phyloP scores from a whole-genome alignment of 1,284 basidiomycete genomes.

The Puccinia coronata region DNA sequence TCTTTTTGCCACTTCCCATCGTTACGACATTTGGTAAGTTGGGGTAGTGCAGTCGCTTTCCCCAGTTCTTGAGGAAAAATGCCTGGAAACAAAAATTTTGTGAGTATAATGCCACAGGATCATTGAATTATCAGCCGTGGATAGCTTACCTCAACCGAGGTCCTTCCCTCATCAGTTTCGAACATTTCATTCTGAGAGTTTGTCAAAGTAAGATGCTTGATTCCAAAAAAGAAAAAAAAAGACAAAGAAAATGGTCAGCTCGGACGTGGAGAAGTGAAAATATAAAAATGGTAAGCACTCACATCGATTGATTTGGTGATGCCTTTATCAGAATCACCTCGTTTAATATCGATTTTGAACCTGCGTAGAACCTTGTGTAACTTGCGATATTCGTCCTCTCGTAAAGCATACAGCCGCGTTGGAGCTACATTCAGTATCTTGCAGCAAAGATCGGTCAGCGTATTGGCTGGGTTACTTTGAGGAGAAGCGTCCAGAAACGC shows the following conservation, averaged over 20 bases:
- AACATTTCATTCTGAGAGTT: slow-evolving; percentile 26
- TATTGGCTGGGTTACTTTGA: slow-evolving; percentile 1
- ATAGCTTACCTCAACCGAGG: slow-evolving; percentile 23
- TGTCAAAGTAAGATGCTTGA: slow-evolving; percentile 34
- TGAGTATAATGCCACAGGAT: background rate
- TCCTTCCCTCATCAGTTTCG: slow-evolving; percentile 25
- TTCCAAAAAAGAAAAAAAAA: background rate
- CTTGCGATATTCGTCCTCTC: slow-evolving; percentile 11
- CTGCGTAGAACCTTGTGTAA: background rate
- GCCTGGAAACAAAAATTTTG: background rate
- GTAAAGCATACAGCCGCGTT: background rate
- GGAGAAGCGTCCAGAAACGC: slow-evolving; percentile 7
- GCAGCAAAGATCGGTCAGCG: slow-evolving; percentile 23
- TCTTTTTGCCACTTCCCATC: slow-evolving; percentile 33
- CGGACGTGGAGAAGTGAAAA: too few species aligned
- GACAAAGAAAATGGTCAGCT: too few species aligned
- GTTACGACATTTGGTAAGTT: slow-evolving; percentile 29
- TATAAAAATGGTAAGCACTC: background rate
- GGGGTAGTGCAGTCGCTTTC: slow-evolving; percentile 17
- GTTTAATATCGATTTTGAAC: slow-evolving; percentile 26
- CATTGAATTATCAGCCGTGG: background rate
- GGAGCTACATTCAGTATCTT: background rate
- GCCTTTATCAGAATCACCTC: slow-evolving; percentile 13
- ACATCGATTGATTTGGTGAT: slow-evolving; percentile 33
- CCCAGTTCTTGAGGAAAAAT: slow-evolving; percentile 30